Percentiles rank a stretch among this genome's conserved stretches.
phyloP scores from a whole-genome alignment of 2,329 filamentous ascomycete genomes.

The Colletotrichum limetticola region DNA sequence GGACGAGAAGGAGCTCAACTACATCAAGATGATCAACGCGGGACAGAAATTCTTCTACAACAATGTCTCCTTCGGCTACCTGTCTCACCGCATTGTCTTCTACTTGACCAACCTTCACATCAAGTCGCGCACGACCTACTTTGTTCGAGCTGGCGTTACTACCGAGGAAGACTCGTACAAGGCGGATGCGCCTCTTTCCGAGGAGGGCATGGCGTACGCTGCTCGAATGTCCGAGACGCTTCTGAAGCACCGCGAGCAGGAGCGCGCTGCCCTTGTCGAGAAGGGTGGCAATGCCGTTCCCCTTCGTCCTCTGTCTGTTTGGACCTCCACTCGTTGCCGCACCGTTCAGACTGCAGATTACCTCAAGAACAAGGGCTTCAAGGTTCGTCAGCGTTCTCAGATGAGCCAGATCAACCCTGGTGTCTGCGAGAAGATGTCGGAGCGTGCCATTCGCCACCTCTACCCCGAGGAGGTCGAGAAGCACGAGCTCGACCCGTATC shows the following conservation, averaged over 20 bases:
- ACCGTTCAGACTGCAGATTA: conserved; percentile 91
- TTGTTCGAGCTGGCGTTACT: conserved; percentile 87
- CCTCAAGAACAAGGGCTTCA: conserved; percentile 82
- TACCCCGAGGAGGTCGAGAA: conserved; percentile 94
- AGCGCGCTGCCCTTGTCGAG: conserved; percentile 75
- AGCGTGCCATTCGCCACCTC: conserved; percentile 79
- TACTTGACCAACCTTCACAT: conserved; percentile 98
- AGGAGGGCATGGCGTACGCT: conserved; percentile 83
- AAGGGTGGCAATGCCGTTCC: conserved; percentile 75
- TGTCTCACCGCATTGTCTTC: conserved; percentile 97
- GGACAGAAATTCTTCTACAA: conserved; percentile 94
- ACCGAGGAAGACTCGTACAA: conserved; percentile 93
- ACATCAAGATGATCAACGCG: conserved; percentile 99
- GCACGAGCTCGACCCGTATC: conserved; percentile 94
- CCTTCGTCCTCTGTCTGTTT: conserved; percentile 85
- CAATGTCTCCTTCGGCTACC: conserved; percentile 95
- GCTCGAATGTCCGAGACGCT: conserved; percentile 87
- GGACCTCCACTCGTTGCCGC: conserved; percentile 92
- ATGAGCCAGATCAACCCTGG: conserved; percentile 98
- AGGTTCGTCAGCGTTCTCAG: conserved; percentile 90
- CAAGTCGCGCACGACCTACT: conserved; percentile 93
- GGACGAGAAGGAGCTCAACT: conserved; percentile 93
- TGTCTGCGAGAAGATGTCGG: conserved; percentile 93
- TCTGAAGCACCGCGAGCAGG: conserved; percentile 83
- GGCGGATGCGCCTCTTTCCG: conserved; percentile 85